Evolutionary conservation across 2,329 filamentous ascomycete species (phyloP), one percentile per base, ranked within the genome.

Genomic region (Pestalotiopsis fici): DNA sequence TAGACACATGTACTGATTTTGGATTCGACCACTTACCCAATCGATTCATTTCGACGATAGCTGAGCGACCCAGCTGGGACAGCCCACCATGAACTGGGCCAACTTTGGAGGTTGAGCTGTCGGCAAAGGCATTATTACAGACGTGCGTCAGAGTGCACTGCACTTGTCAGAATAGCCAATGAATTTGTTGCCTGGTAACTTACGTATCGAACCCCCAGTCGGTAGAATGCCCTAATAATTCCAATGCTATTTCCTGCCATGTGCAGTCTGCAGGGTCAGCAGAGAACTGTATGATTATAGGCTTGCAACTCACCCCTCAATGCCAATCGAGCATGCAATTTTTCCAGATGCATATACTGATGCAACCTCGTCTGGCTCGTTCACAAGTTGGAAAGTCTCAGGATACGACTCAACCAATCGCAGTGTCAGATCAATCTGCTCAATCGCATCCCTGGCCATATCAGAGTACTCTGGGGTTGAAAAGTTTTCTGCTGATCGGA

Each of bases 21-120:
- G 47, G 39, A 13, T 62, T 13, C 3, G 4, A 28, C 18, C 9
- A 73, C 68, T 23, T 60, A 25, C 76, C 77, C 2, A 80, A 25
- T 3, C 78, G 71, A 66, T 80, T 80, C 76, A 80, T 79, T 69
- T 80, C 79, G 12, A 69, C 68, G 1, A 80, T 56, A 4, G 74
- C 72, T 3, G 73, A 70, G 15, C 70, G 66, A 0, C 78, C 78
- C 0, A 76, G 71, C 0, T 67, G 68, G 0, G 76, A 77, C 1
- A 79, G 70, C 0, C 77, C 76, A 21, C 72, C 70, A 37, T 76
- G 71, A 4, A 72, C 68, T 11, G 74, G 71, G 0, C 75, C 75
- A 54, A 73, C 59, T 43, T 71, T 70, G 21, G 71, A 71, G 4
- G 74, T 74, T 0, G 72, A 73, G 59, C 71, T 74, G 37, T 74